phyloP scores from a whole-genome alignment of 2,329 filamentous ascomycete genomes.

The Apiospora pterosperma region DNA sequence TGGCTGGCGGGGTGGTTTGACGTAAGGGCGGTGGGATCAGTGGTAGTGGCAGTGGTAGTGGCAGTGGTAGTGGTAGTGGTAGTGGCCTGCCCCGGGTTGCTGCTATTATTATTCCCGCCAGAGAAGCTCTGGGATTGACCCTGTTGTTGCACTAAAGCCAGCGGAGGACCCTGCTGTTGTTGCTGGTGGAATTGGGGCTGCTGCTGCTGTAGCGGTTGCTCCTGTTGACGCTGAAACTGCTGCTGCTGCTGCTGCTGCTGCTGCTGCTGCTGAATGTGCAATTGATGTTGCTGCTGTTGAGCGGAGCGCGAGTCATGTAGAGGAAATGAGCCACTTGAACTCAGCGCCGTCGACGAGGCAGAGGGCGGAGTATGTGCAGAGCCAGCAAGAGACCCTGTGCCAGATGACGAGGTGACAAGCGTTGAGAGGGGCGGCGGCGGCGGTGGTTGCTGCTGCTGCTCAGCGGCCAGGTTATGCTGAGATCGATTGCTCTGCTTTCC shows the following conservation, averaged over 20 bases:
- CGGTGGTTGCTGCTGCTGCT: conserved; percentile 28
- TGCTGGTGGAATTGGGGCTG: conserved; percentile 27
- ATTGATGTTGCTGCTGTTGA: conserved; percentile 18
- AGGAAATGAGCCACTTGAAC: conserved; percentile 46
- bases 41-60: background rate
- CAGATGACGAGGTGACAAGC: conserved; percentile 9
- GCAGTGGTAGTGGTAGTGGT: background rate
- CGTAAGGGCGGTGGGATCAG: conserved; percentile 7
- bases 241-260: conserved; percentile 24
- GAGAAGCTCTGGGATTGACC: conserved; percentile 3
- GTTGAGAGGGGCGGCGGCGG: conserved; percentile 23
- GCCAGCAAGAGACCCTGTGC: conserved; percentile 13
- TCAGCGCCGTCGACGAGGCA: conserved; percentile 45
- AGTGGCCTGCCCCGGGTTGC: background rate
- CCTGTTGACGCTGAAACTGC: conserved; percentile 13
- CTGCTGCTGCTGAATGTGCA: conserved; percentile 3
- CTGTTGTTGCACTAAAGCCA: conserved; percentile 18
- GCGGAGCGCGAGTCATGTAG: conserved; percentile 10
- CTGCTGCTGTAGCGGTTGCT: conserved; percentile 17
- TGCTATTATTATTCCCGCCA: conserved; percentile 6
- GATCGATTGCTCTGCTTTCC: conserved; percentile 45
- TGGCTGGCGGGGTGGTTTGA: conserved; percentile 31
- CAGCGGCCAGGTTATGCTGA: conserved; percentile 51
- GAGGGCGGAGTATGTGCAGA: conserved; percentile 34
- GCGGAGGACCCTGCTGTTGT: conserved; percentile 25